These are phyloP conservation scores for Chlorella sp. DNA, from an alignment of 139 green algal genomes.

Conservation along the genomic window DNA sequence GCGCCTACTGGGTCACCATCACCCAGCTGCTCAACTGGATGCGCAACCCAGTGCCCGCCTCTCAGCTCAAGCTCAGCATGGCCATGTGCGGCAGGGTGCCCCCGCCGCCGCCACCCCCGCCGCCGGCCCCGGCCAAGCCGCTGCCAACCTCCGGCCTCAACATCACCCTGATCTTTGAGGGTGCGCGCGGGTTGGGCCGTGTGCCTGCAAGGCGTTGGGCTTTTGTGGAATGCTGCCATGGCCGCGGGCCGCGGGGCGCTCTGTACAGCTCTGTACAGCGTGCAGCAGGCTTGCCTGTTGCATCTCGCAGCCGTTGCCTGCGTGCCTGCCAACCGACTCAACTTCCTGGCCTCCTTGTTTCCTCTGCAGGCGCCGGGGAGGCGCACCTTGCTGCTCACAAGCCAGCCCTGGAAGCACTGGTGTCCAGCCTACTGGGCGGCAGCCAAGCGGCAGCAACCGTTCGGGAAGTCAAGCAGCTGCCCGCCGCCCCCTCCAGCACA, in stretches of 20 bases:
- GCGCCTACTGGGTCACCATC: constrained; percentile 44
- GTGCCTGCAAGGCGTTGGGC: too few species aligned
- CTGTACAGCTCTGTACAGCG: too few species aligned
- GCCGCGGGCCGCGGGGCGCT: not conserved
- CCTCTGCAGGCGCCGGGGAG: not conserved
- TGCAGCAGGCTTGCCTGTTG: too few species aligned
- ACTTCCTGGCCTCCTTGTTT: not conserved
- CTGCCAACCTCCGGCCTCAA: not conserved
- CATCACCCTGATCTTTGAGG: not conserved
- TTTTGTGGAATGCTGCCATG: not conserved
- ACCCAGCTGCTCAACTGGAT: constrained; percentile 43
- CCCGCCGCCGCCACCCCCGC: not conserved
- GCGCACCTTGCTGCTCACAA: not conserved
- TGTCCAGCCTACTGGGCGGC: not conserved
- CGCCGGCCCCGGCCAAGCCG: not conserved
- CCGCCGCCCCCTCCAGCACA: not conserved
- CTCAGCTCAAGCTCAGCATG: constrained; percentile 16
- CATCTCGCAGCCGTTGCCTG: not conserved
- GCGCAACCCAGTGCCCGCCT: constrained; percentile 34
- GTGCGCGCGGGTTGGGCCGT: not conserved
- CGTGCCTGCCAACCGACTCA: too few species aligned
- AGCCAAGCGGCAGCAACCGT: not conserved
- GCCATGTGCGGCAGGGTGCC: constrained; percentile 13
- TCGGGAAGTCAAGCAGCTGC: not conserved
- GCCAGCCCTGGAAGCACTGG: not conserved